Percentiles rank a stretch among this genome's conserved stretches.
phyloP scores from a whole-genome alignment of 179 eudicot species.

The Silene noctiflora region DNA sequence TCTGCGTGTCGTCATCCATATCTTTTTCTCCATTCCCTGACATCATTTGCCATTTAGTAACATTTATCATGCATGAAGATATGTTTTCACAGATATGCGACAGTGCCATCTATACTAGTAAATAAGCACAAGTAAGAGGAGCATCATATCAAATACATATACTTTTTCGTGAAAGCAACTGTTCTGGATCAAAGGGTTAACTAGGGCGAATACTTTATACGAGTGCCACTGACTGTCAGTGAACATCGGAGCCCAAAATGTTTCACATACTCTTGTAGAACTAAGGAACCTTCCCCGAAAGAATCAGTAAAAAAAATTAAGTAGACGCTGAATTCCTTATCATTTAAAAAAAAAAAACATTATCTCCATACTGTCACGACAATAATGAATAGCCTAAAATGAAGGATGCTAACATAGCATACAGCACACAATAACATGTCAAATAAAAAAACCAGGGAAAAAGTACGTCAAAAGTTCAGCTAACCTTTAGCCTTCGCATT shows the following conservation, averaged over 20 bases:
- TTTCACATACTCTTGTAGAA: no score
- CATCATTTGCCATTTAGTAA: constrained; percentile 9
- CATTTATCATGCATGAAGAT: background rate
- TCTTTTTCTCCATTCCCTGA: constrained; percentile 20
- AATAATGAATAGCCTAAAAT: no score
- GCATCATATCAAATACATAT: background rate
- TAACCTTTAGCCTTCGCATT: constrained; percentile 33
- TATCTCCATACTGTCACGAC: background rate
- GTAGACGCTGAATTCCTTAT: no score
- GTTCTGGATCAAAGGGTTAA: background rate
- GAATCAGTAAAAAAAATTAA: no score
- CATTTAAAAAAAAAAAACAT: background rate
- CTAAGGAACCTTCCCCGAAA: no score
- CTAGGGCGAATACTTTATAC: background rate
- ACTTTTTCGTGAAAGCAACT: background rate
- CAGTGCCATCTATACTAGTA: background rate
- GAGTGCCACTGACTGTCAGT: background rate
- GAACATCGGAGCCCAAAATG: no score
- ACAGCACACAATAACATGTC: background rate
- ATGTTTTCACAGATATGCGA: background rate
- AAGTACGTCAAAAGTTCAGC: constrained; percentile 3
- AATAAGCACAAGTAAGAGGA: background rate
- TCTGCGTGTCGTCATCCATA: constrained; percentile 7
- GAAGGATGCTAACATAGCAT: background rate
- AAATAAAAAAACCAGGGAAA: background rate